phyloP scores from a whole-genome alignment of 1,284 basidiomycete genomes.

The Puccinia triticina region DNA sequence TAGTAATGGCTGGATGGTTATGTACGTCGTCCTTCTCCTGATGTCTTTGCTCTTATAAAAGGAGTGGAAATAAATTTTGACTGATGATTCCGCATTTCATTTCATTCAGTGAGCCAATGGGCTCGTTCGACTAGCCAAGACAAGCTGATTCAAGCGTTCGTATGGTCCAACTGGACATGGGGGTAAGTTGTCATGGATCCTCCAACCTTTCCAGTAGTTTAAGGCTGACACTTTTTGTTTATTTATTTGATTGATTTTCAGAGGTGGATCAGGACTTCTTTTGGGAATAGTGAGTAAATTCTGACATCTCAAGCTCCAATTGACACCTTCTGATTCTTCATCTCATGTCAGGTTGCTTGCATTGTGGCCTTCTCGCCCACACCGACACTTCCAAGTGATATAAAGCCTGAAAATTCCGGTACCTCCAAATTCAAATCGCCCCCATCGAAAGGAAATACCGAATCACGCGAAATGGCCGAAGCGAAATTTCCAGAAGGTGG shows the following conservation, averaged over 20 bases:
- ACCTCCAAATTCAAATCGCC: neutral
- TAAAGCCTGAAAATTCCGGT: neutral
- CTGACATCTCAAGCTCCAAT: neutral
- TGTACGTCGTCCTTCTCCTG: neutral
- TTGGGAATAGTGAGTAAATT: conserved; percentile 16
- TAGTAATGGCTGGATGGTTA: conserved; percentile 3
- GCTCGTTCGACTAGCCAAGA: neutral
- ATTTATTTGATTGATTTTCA: neutral
- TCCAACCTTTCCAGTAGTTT: neutral
- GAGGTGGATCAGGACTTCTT: conserved; percentile 1
- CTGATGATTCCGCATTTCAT: neutral
- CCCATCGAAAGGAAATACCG: neutral
- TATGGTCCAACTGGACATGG: conserved; percentile 26
- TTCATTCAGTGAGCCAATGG: neutral
- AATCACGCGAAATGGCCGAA: neutral
- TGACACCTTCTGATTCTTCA: neutral
- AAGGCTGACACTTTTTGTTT: neutral
- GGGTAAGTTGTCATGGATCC: neutral
- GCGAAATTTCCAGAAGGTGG: no score
- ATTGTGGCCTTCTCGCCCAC: conserved; percentile 20
- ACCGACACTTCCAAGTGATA: neutral
- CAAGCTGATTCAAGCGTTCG: neutral
- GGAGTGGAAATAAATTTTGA: neutral
- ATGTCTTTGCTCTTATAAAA: neutral
- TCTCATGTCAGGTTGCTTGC: conserved; percentile 21